Percentiles rank a stretch among this genome's conserved stretches.
Conservation (phyloP, 305 asterid genomes). For the Solanum aculeatissimum region DNA sequence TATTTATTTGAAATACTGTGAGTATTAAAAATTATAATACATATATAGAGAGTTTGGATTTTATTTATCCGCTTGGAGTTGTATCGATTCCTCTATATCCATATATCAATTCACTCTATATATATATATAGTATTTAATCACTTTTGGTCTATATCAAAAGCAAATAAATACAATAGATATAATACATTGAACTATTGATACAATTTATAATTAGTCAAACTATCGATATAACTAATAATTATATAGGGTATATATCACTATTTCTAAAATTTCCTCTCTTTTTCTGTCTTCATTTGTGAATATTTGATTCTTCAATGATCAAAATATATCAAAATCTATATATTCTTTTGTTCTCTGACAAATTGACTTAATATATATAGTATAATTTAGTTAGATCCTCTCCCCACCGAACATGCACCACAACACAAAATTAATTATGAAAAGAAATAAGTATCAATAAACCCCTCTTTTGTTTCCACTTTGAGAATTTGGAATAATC, state of each 20-base stretch:
- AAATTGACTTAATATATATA: neutral
- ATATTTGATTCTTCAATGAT: neutral
- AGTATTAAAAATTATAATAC: too few relatives aligned
- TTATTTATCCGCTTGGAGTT: neutral
- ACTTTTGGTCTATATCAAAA: neutral
- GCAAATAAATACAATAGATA: neutral
- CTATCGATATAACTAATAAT: neutral
- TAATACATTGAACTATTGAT: neutral
- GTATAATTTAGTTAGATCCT: neutral
- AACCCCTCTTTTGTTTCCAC: neutral
- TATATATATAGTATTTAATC: too few relatives aligned
- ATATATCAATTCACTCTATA: neutral
- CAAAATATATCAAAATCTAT: neutral
- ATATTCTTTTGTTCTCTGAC: neutral
- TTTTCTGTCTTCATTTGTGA: neutral
- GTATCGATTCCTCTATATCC: too few relatives aligned
- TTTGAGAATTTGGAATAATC: neutral
- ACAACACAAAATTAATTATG: neutral
- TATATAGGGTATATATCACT: neutral
- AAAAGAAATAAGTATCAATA: neutral
- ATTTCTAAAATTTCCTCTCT: neutral
- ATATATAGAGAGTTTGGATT: too few relatives aligned
- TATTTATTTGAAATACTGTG: too few relatives aligned
- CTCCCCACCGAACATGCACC: neutral
- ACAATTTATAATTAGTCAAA: neutral